phyloP scores from a whole-genome alignment of 2,329 filamentous ascomycete genomes.

The Achaetomium macrosporum region DNA sequence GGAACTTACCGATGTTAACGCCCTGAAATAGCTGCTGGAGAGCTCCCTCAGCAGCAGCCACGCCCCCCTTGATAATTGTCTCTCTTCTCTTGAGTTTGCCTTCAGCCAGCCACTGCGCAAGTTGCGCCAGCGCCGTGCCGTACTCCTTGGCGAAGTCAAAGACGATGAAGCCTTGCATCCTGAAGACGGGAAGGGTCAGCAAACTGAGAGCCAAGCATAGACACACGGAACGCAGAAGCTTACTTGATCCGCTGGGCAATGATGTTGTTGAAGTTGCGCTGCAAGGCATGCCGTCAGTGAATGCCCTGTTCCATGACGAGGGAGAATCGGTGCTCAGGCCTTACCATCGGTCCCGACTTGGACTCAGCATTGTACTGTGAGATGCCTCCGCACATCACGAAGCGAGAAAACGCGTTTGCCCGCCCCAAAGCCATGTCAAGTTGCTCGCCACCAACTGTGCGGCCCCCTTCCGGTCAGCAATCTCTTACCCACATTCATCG shows the following conservation, averaged over 20 bases:
- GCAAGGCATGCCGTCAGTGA: slow-evolving; percentile 13
- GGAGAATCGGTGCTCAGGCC: background rate
- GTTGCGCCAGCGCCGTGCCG: slow-evolving; percentile 50
- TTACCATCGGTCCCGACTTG: slow-evolving; percentile 49
- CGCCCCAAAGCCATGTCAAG: slow-evolving; percentile 58
- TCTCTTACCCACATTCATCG: background rate
- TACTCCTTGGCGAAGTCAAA: slow-evolving; percentile 60
- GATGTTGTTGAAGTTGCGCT: slow-evolving; percentile 28
- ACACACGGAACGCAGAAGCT: slow-evolving; percentile 25
- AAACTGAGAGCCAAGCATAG: background rate
- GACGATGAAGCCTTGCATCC: slow-evolving; percentile 67
- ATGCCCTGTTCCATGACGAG: background rate
- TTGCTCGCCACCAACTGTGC: slow-evolving; percentile 60
- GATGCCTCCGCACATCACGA: slow-evolving; percentile 68
- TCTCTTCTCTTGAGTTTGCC: slow-evolving; percentile 69
- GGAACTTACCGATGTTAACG: slow-evolving; percentile 54
- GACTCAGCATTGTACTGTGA: slow-evolving; percentile 59
- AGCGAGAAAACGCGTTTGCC: slow-evolving; percentile 57
- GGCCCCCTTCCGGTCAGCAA: slow-evolving; percentile 23
- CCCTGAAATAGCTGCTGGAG: slow-evolving; percentile 62
- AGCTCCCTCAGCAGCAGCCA: slow-evolving; percentile 56
- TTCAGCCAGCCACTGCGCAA: slow-evolving; percentile 62
- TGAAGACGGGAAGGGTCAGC: slow-evolving; percentile 23
- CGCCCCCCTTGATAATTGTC: slow-evolving; percentile 63
- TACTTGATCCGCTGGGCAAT: slow-evolving; percentile 43